Evolutionary conservation across 2,329 filamentous ascomycete species (phyloP).

Genomic region (Chalaropsis thielavioides): DNA sequence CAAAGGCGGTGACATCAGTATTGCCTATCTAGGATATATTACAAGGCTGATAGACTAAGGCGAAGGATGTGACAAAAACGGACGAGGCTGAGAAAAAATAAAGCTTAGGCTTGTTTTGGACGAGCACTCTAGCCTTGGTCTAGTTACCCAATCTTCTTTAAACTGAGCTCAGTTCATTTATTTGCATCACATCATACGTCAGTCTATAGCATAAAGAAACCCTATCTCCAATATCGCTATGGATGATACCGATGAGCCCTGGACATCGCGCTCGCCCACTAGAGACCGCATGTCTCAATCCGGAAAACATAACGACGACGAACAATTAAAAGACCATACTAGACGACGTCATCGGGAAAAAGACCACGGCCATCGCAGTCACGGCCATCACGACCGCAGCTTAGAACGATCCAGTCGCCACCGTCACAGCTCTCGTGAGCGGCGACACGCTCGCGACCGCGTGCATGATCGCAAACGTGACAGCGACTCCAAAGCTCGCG

Average conservation of each 20-base stretch:
- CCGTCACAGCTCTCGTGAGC: neutral
- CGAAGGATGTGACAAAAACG: neutral
- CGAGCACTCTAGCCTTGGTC: neutral
- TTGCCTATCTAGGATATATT: neutral
- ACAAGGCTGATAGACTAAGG: neutral
- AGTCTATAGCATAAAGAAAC: neutral
- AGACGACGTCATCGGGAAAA: neutral
- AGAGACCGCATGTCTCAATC: neutral
- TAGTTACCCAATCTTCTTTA: neutral
- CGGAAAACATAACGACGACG: neutral
- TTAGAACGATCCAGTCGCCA: slow-evolving; percentile 6
- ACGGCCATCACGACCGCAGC: neutral
- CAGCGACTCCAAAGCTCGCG: neutral
- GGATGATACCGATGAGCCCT: neutral
- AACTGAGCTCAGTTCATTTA: too few species aligned
- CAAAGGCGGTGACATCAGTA: slow-evolving; percentile 1
- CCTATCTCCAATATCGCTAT: neutral
- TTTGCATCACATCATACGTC: neutral
- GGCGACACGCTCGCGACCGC: slow-evolving; percentile 1
- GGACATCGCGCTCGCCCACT: neutral
- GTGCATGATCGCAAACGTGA: neutral
- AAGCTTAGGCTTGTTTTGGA: neutral
- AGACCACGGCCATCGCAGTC: neutral
- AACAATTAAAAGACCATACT: neutral
- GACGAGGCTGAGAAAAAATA: slow-evolving; percentile 1